Percentiles rank a stretch among this genome's conserved stretches.
These are phyloP conservation scores for Beauveria bassiana DNA, from an alignment of 2,329 filamentous ascomycete genomes.

Conservation along the genomic window DNA sequence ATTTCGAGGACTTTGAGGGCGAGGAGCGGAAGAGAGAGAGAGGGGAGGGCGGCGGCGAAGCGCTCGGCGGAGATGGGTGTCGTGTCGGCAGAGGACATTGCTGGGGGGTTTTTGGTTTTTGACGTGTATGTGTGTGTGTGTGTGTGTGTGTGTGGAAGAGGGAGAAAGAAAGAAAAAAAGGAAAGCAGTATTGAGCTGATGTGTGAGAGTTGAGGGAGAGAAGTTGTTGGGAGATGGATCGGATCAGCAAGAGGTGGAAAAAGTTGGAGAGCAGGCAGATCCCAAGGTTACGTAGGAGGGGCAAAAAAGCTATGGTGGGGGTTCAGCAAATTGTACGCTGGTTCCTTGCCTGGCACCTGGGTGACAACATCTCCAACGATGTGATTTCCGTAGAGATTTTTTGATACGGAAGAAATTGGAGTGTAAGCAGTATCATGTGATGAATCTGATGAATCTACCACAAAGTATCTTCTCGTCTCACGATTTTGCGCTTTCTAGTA, in stretches of 20 bases:
- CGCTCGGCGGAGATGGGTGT: slow-evolving; percentile 52
- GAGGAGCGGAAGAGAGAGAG: slow-evolving; percentile 58
- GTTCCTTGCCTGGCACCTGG: too few species aligned
- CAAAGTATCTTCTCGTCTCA: too few species aligned
- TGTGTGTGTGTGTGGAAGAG: not conserved
- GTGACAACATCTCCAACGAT: not conserved
- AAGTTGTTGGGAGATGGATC: not conserved
- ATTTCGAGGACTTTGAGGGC: slow-evolving; percentile 71
- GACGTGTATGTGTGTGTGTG: not conserved
- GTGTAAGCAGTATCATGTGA: too few species aligned
- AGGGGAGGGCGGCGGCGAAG: slow-evolving; percentile 60
- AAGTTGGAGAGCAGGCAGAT: not conserved
- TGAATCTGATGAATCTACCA: too few species aligned
- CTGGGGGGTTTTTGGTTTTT: not conserved
- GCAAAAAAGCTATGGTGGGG: not conserved
- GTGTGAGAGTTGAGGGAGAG: not conserved
- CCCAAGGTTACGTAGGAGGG: not conserved
- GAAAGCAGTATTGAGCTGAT: not conserved
- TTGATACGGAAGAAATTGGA: too few species aligned
- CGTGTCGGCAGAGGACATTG: slow-evolving; percentile 54
- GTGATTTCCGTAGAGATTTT: too few species aligned
- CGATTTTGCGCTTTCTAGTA: too few species aligned
- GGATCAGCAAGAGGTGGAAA: not conserved
- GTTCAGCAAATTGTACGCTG: not conserved
- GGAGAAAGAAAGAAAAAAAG: not conserved